These are phyloP conservation scores for Crithidia acanthocephali DNA, from an alignment of 208 protist genomes.

Conservation along the genomic window DNA sequence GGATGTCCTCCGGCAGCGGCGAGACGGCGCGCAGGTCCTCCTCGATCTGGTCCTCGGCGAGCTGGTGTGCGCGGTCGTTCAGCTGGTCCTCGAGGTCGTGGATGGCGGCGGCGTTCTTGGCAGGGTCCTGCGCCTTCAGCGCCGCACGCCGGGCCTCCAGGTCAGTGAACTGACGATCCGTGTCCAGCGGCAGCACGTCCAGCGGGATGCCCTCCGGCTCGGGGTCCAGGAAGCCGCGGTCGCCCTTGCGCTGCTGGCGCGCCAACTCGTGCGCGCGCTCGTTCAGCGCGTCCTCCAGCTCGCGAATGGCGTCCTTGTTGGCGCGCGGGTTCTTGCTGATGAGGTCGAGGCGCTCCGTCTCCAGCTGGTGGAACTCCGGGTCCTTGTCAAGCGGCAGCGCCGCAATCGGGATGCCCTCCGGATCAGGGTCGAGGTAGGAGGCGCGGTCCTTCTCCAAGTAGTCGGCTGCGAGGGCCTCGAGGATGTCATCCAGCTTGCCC, in stretches of 20 bases:
- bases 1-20: constrained; percentile 54
- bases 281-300: constrained; percentile 72
- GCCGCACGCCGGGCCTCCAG: constrained; percentile 60
- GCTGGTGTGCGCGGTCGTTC: constrained; percentile 66
- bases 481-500: constrained; percentile 61
- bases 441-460: constrained; percentile 60
- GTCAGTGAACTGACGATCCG: constrained; percentile 63
- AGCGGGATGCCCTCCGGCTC: constrained; percentile 76
- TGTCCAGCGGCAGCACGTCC: constrained; percentile 62
- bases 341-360: constrained; percentile 62
- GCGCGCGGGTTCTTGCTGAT: constrained; percentile 53
- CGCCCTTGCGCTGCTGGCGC: constrained; percentile 36
- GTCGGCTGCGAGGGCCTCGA: constrained; percentile 49
- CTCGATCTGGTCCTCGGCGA: constrained; percentile 63
- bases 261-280: constrained; percentile 64
- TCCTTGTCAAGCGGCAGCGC: constrained; percentile 59
- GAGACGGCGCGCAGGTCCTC: constrained; percentile 67
- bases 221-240: constrained; percentile 72
- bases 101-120: constrained; percentile 55
- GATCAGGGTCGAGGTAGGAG: constrained; percentile 53
- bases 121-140: constrained; percentile 61
- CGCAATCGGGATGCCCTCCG: constrained; percentile 54
- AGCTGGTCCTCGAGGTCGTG: constrained; percentile 73
- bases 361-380: constrained; percentile 58
- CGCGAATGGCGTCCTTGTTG: constrained; percentile 50